phyloP scores from a whole-genome alignment of 2,329 filamentous ascomycete species.

The Mollisia scopiformis region DNA sequence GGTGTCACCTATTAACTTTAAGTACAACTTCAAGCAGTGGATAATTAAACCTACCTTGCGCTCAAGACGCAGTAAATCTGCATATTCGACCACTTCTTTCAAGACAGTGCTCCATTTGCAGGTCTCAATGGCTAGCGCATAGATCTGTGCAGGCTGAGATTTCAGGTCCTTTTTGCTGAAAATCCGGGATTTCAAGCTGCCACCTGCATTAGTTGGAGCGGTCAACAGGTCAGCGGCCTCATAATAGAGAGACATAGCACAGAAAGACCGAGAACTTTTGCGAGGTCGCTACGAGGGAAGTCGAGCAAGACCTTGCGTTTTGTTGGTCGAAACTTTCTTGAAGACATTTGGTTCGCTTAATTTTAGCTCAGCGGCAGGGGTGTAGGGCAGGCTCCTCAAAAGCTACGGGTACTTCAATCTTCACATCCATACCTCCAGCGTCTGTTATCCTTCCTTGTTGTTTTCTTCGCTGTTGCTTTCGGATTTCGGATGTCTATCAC shows the following conservation, averaged over 20 bases:
- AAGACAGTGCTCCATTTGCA: slow-evolving; percentile 89
- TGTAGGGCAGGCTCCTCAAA: too few relatives aligned
- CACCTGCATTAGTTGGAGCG: slow-evolving; percentile 65
- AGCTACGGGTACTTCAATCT: too few relatives aligned
- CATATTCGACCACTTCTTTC: slow-evolving; percentile 85
- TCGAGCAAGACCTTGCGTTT: too few relatives aligned
- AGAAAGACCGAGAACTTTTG: background rate
- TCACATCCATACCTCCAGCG: too few relatives aligned
- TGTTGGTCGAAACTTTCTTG: too few relatives aligned
- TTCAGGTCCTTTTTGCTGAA: slow-evolving; percentile 77
- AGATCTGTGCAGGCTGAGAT: slow-evolving; percentile 79
- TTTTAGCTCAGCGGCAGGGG: too few relatives aligned
- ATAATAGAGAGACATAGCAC: slow-evolving; percentile 87
- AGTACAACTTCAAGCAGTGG: background rate
- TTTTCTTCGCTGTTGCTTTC: too few relatives aligned
- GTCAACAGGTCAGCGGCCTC: slow-evolving; percentile 80
- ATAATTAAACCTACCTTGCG: slow-evolving; percentile 71
- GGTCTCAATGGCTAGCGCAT: slow-evolving; percentile 83
- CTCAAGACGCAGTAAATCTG: slow-evolving; percentile 77
- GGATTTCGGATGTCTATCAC: too few relatives aligned
- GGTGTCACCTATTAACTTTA: slow-evolving; percentile 71
- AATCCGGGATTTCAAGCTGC: slow-evolving; percentile 84
- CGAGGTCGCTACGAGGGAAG: background rate
- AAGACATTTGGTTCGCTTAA: too few relatives aligned
- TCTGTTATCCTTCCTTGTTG: too few relatives aligned